These are phyloP conservation scores for Pythium biforme DNA, from an alignment of 352 stramenopile genomes.

Conservation along the genomic window DNA sequence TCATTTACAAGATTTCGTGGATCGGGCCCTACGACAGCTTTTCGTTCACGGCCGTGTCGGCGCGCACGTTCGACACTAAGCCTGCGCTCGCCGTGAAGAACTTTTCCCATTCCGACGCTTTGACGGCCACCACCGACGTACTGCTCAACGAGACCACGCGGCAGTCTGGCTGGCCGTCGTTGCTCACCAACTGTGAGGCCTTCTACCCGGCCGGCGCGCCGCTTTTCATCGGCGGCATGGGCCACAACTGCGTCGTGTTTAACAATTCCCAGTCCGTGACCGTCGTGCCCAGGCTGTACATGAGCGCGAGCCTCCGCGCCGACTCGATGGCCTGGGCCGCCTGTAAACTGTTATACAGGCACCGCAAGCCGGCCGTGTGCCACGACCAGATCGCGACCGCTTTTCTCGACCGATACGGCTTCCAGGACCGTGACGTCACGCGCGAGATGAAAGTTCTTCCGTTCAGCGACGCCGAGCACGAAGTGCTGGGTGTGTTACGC, in stretches of 20 bases:
- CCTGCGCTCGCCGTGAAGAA: neutral
- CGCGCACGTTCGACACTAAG: conserved; percentile 17
- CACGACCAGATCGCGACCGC: conserved; percentile 38
- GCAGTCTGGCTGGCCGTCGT: conserved; percentile 40
- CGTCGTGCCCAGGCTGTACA: conserved; percentile 25
- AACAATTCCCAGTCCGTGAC: conserved; percentile 11
- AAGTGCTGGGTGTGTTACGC: conserved; percentile 45
- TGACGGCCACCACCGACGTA: conserved; percentile 15
- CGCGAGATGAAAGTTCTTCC: conserved; percentile 30
- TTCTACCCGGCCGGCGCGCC: conserved; percentile 17
- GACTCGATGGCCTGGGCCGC: conserved; percentile 53
- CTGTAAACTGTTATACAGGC: conserved; percentile 41
- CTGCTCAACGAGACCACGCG: conserved; percentile 18
- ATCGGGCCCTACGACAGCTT: conserved; percentile 47
- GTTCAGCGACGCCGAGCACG: conserved; percentile 39
- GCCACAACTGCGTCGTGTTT: conserved; percentile 28
- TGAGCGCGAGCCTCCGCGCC: conserved; percentile 38
- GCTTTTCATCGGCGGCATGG: conserved; percentile 36
- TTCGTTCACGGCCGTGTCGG: conserved; percentile 34
- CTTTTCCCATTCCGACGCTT: neutral
- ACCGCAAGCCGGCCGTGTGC: conserved; percentile 40
- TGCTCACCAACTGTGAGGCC: conserved; percentile 35
- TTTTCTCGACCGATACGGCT: conserved; percentile 39
- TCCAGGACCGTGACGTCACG: conserved; percentile 28
- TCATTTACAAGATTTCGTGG: conserved; percentile 57